Base-by-base conservation (phyloP, 306 rosid species). In the Castanea sativa region DNA sequence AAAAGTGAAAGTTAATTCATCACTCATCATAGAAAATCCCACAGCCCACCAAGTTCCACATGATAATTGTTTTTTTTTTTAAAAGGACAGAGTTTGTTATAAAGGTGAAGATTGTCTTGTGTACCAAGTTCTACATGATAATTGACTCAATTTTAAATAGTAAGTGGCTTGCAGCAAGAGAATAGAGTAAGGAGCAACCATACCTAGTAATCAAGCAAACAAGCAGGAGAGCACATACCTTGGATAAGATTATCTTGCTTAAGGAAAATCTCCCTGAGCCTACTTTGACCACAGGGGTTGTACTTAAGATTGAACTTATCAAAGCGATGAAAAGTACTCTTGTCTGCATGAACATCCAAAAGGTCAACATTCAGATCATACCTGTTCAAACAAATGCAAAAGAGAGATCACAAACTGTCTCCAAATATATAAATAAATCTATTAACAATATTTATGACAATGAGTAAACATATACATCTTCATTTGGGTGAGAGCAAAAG, bases 241-340 rank as follows among this genome's bases (percentile, higher is more conserved):
- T 96, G 99, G 73, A 96, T 96, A 77, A 96, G 96, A 88, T 96
- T 93, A 76, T 96, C 99, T 88, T 91, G 99, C 85, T 96, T 96
- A 43, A 96, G 91, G 84, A 93, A 96, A 81, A 96, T 96, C 87
- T 96, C 99, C 85, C 99, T 84, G 43, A 96, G 99, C 91, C 99
- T 92, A 92, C 99, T 96, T 88, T 96, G 99, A 81, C 98, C 99
- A 82, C 99, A 96, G 60, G 99, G 98, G 74, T 96, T 96, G 83
- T 96, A 96, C 88, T 96, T 96, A 30, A 96, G 97, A 85, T 96
- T 96, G 82, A 96, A 96, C 83, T 96, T 96, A 83, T 96, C 99
- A 85, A 96, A 96, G 45, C 99, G 98, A 85, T 96, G 99, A 88
- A 96, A 96, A 59, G 99, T 96, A 83, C 98, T 96, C 91, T 96